Evolutionary conservation across 2,329 filamentous ascomycete species (phyloP).

Genomic region (Chaetothyriales sp.): DNA sequence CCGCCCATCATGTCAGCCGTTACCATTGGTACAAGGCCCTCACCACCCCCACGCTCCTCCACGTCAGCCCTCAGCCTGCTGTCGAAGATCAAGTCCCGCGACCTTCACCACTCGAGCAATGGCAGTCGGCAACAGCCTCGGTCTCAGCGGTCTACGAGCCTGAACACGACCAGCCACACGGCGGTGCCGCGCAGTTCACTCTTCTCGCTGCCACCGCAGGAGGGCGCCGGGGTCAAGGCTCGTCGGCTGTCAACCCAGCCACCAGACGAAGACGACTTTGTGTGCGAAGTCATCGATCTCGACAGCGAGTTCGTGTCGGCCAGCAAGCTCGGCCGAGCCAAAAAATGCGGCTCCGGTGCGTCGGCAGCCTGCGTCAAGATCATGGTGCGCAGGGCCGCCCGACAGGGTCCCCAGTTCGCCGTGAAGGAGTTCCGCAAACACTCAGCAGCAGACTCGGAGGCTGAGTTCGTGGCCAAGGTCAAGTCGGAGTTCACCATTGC

Average conservation of each 20-base stretch:
- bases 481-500: conserved; percentile 82
- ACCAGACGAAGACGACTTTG: conserved; percentile 49
- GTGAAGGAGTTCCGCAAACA: conserved; percentile 79
- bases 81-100: conserved; percentile 11
- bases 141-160: conserved; percentile 7
- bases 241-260: conserved; percentile 60
- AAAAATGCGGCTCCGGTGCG: conserved; percentile 64
- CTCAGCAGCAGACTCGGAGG: not conserved
- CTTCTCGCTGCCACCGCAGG: conserved; percentile 44
- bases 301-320: conserved; percentile 55
- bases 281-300: conserved; percentile 54
- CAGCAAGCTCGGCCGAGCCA: conserved; percentile 56
- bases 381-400: conserved; percentile 55
- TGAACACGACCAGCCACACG: conserved; percentile 4
- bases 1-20: not conserved
- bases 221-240: conserved; percentile 61
- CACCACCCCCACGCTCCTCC: conserved; percentile 6
- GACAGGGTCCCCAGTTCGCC: conserved; percentile 37
- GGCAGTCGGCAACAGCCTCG: not conserved
- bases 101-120: conserved; percentile 6
- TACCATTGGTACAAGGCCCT: conserved; percentile 4
- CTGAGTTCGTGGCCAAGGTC: conserved; percentile 53
- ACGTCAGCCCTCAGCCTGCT: conserved; percentile 8
- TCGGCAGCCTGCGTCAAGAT: conserved; percentile 61
- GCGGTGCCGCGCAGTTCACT: conserved; percentile 3